These are phyloP conservation scores for Diplodia mutila DNA, from an alignment of 2,329 filamentous ascomycete genomes.

Conservation along the genomic window DNA sequence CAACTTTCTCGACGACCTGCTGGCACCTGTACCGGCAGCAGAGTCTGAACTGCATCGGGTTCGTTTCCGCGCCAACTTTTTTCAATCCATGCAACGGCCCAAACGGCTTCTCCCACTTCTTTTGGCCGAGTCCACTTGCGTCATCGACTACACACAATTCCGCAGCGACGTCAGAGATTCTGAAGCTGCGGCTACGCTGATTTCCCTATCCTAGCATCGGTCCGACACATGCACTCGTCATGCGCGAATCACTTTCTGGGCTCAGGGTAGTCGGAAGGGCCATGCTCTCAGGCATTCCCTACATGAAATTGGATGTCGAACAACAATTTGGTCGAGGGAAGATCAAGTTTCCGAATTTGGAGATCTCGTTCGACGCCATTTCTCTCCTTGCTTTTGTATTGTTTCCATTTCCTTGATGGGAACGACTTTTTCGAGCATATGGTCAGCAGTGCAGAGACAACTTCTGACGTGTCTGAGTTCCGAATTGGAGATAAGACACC, in stretches of 20 bases:
- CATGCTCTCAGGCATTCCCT: background rate
- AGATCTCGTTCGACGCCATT: background rate
- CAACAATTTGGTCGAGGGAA: background rate
- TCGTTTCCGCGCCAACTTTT: too few species aligned
- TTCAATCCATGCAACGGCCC: too few species aligned
- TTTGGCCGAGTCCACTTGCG: too few species aligned
- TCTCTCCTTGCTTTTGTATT: background rate
- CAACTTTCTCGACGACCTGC: too few species aligned
- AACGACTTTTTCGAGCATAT: accelerated
- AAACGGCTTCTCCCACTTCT: too few species aligned
- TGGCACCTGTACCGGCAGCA: too few species aligned
- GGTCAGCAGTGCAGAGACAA: background rate
- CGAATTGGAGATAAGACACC: too few species aligned
- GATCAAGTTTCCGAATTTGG: background rate
- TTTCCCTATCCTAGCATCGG: background rate
- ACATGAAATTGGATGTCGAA: background rate
- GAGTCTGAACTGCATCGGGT: too few species aligned
- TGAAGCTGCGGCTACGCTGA: too few species aligned
- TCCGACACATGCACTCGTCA: background rate
- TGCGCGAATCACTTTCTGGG: background rate
- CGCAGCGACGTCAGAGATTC: too few species aligned
- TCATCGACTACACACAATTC: too few species aligned
- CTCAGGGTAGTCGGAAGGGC: background rate
- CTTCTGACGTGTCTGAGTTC: too few species aligned
- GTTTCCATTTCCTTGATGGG: background rate